phyloP scores from a whole-genome alignment of 257 asterid genomes.

The Plantago ovata region DNA sequence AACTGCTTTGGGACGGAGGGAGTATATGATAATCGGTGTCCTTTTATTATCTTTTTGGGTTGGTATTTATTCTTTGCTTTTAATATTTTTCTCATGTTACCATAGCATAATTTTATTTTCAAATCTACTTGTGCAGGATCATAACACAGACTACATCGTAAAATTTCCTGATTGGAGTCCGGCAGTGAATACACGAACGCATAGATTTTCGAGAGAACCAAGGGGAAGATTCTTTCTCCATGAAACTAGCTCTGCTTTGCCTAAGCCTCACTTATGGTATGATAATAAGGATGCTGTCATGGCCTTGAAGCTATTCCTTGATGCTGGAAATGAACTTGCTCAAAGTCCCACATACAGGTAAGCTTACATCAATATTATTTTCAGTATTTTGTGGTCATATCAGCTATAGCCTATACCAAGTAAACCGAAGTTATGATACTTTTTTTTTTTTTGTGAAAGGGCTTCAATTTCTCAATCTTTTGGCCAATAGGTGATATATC shows the following conservation, averaged over 20 bases:
- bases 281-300: constrained; percentile 45
- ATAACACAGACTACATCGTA: constrained; percentile 83
- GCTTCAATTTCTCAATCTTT: no score
- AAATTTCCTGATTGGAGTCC: constrained; percentile 94
- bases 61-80: background rate
- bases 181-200: constrained; percentile 32
- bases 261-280: constrained; percentile 88
- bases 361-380: background rate
- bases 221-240: constrained; percentile 58
- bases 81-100: constrained; percentile 1
- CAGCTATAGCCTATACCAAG: no score
- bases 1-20: no score
- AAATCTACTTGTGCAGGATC: constrained; percentile 54
- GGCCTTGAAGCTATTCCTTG: constrained; percentile 80
- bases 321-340: constrained; percentile 76
- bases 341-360: constrained; percentile 83
- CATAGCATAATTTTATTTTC: background rate
- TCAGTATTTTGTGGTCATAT: no score
- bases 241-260: constrained; percentile 48
- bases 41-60: background rate
- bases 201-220: constrained; percentile 27
- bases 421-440: no score
- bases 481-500: no score
- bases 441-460: no score
- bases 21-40: background rate